A percentile compares a stretch with the other conserved stretches of the same genome.
Conservation (phyloP, 768 basidiomycete genomes). For the Podaxis sp. region DNA sequence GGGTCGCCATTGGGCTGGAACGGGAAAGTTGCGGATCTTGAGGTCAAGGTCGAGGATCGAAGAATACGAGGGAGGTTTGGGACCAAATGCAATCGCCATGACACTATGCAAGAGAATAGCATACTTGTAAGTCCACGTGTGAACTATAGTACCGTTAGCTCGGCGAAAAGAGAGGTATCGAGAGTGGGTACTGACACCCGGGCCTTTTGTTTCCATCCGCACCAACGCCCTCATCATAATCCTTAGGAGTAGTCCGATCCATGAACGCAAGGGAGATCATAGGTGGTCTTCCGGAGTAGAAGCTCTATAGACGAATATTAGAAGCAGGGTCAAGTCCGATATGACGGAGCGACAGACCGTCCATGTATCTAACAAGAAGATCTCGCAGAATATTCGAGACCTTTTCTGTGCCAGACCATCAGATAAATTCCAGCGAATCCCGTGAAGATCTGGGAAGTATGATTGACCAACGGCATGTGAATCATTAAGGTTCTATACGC, state of each 20-base stretch:
- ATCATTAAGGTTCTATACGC: slow-evolving; percentile 19
- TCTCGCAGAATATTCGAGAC: slow-evolving; percentile 62
- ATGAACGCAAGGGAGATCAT: slow-evolving; percentile 49
- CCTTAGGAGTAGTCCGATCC: slow-evolving; percentile 55
- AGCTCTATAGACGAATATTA: slow-evolving; percentile 40
- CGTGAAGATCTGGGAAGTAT: slow-evolving; percentile 49
- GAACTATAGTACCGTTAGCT: slow-evolving; percentile 34
- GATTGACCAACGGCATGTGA: not conserved
- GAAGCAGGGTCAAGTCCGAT: not conserved
- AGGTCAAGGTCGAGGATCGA: slow-evolving; percentile 58
- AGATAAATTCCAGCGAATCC: slow-evolving; percentile 57
- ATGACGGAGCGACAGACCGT: slow-evolving; percentile 35
- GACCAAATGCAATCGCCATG: slow-evolving; percentile 49
- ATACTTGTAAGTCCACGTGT: slow-evolving; percentile 55
- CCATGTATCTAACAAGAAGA: slow-evolving; percentile 64
- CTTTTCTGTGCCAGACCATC: slow-evolving; percentile 44
- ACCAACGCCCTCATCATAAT: slow-evolving; percentile 32
- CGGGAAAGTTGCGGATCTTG: slow-evolving; percentile 56
- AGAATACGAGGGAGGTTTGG: slow-evolving; percentile 49
- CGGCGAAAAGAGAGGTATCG: not conserved
- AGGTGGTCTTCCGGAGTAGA: slow-evolving; percentile 59
- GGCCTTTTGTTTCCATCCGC: slow-evolving; percentile 36
- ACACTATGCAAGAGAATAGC: slow-evolving; percentile 50
- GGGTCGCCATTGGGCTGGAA: slow-evolving; percentile 48
- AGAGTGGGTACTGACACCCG: slow-evolving; percentile 34